phyloP scores from a whole-genome alignment of 805 yeast species.

The Myxozyma mucilagina region DNA sequence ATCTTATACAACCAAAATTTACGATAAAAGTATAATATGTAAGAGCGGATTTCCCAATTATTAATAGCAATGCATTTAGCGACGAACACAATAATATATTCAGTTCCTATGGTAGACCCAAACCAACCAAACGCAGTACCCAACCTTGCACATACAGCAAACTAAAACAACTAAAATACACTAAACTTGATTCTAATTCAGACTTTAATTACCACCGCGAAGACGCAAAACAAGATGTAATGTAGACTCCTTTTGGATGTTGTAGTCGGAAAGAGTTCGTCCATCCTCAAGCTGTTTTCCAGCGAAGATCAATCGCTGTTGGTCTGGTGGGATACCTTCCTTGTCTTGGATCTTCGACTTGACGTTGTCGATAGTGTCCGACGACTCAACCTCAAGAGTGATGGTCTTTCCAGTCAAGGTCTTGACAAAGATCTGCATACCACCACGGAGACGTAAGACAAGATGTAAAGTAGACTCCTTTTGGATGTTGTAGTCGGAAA shows the following conservation, averaged over 20 bases:
- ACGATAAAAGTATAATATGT: no score
- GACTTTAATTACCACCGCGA: slow-evolving; percentile 69
- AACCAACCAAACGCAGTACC: not conserved
- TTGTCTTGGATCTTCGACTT: slow-evolving; percentile 94
- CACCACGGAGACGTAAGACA: slow-evolving; percentile 87
- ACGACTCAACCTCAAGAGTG: slow-evolving; percentile 86
- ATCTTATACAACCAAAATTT: no score
- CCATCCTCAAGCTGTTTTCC: slow-evolving; percentile 97
- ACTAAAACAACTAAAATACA: not conserved
- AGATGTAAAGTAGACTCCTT: slow-evolving; percentile 86
- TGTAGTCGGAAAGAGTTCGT: slow-evolving; percentile 90
- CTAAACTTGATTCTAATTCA: not conserved
- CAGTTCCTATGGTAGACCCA: not conserved
- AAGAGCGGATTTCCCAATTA: not conserved
- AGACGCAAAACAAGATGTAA: slow-evolving; percentile 80
- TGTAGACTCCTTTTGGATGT: slow-evolving; percentile 92
- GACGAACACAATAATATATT: not conserved
- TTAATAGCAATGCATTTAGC: not conserved
- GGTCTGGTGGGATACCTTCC: slow-evolving; percentile 97
- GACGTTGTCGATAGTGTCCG: slow-evolving; percentile 94
- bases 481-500: slow-evolving; percentile 93
- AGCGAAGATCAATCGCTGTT: slow-evolving; percentile 91
- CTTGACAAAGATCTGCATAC: slow-evolving; percentile 91
- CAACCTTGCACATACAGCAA: not conserved
- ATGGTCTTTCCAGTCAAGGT: slow-evolving; percentile 89